These are phyloP conservation scores for Cladobotryum protrusum DNA, from an alignment of 2,329 filamentous ascomycete genomes.

Conservation along the genomic window DNA sequence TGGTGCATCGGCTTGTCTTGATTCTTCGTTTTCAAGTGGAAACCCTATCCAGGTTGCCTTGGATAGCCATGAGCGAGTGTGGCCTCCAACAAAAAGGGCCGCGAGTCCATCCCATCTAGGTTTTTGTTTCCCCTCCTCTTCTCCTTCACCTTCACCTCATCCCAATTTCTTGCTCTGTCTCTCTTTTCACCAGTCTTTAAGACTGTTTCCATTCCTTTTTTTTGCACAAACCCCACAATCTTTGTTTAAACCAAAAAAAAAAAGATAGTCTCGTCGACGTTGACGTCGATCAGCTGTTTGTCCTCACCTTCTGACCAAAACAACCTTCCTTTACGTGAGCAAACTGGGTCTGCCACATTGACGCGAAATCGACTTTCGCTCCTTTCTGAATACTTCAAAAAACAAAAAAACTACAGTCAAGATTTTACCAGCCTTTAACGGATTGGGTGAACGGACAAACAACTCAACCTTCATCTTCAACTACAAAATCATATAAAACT, in stretches of 20 bases:
- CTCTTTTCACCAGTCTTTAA: slow-evolving; percentile 19
- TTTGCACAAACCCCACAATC: background rate
- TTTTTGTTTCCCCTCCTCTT: background rate
- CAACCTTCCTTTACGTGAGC: slow-evolving; percentile 22
- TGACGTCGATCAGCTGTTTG: slow-evolving; percentile 1
- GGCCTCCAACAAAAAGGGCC: slow-evolving; percentile 1
- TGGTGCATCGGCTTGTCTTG: too few relatives aligned
- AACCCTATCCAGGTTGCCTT: background rate
- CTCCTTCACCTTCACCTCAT: slow-evolving; percentile 6
- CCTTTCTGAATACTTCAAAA: slow-evolving; percentile 3
- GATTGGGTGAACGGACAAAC: background rate
- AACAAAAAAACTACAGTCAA: slow-evolving; percentile 1
- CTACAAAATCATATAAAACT: background rate
- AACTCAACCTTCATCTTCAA: background rate
- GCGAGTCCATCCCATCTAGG: slow-evolving; percentile 5
- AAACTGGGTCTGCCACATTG: slow-evolving; percentile 26
- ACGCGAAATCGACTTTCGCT: slow-evolving; percentile 30
- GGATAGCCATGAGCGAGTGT: background rate
- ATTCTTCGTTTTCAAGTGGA: too few relatives aligned
- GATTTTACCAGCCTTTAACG: background rate
- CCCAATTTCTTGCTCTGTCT: slow-evolving; percentile 15
- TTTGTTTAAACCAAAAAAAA: background rate
- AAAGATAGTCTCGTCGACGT: slow-evolving; percentile 3
- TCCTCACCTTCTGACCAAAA: slow-evolving; percentile 14
- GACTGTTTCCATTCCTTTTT: slow-evolving; percentile 24